These are phyloP conservation scores for Rhodotorula graminis DNA, from an alignment of 768 basidiomycete species.

Conservation along the genomic window DNA sequence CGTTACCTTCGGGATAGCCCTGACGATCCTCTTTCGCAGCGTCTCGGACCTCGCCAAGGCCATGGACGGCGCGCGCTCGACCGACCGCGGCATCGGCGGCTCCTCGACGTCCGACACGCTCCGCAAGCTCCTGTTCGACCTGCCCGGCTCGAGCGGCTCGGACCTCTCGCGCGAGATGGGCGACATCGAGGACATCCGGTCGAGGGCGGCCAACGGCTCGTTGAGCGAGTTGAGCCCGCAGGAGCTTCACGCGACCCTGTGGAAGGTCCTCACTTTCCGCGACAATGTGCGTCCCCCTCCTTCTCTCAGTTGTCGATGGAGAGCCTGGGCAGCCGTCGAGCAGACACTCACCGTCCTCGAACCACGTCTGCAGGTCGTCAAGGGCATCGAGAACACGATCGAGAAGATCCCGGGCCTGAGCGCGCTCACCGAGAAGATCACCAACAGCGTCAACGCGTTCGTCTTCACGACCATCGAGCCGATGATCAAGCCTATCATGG, in stretches of 20 bases:
- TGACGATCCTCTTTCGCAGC: constrained; percentile 49
- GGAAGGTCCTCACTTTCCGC: constrained; percentile 79
- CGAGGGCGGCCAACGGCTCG: constrained; percentile 56
- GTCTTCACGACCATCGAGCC: constrained; percentile 82
- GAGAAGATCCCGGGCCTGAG: constrained; percentile 79
- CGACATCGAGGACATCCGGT: constrained; percentile 63
- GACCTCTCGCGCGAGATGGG: constrained; percentile 46
- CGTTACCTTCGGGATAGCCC: too few relatives aligned
- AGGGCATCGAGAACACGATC: constrained; percentile 71
- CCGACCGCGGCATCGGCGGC: constrained; percentile 35
- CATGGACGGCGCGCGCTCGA: constrained; percentile 52
- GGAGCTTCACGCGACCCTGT: constrained; percentile 73
- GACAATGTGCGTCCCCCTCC: constrained; percentile 54
- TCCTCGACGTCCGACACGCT: constrained; percentile 53
- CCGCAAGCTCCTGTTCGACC: constrained; percentile 58
- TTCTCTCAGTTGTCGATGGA: background rate
- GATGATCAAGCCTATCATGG: constrained; percentile 61
- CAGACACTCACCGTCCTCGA: background rate
- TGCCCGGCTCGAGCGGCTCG: constrained; percentile 57
- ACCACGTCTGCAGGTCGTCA: constrained; percentile 54
- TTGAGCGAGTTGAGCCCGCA: constrained; percentile 83
- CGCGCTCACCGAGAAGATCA: constrained; percentile 64
- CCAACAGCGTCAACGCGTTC: constrained; percentile 55
- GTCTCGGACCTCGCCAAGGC: constrained; percentile 80
- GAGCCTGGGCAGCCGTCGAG: background rate